Base-by-base conservation (phyloP, 495 filamentous ascomycete species). In the Lophiotrema nucula region DNA sequence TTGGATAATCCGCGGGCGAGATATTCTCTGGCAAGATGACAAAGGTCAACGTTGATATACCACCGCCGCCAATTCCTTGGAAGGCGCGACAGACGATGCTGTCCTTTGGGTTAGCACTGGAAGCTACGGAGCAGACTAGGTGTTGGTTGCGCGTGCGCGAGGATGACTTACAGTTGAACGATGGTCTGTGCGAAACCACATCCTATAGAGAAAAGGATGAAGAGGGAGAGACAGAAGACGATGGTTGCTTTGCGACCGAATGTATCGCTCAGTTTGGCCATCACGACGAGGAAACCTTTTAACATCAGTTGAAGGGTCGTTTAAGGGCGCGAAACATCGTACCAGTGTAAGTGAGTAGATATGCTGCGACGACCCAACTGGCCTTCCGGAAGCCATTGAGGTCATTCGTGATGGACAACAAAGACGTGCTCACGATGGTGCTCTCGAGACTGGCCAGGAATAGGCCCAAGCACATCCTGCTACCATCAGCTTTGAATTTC, bases 301-400 rank as follows among this genome's bases (percentile, higher is more conserved):
- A 11, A 8, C 21, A 21, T 16, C 3, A 12, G 24, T 31, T 2
- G 10, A 22, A 21, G 1, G 12, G 5, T 27, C 8, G 21, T 2
- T 46, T n/a, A n/a, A n/a, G n/a, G n/a, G n/a, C 25, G 6, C 18
- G 4, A 15, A 2, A n/a, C 2, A 42, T 13, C 37, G 50, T 65
- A 78, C 81, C 78, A 18, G 80, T 77, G 45, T 83, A 83, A 1
- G 76, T 81, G 38, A 83, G 57, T 4, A 84, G 66, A 58, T 85
- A 86, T 12, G 74, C 70, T 12, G 79, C 79, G 25, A 83, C 72
- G 4, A 85, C 71, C 83, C 81, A 85, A 15, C 77, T 77, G 3
- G 69, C 73, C 51, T 81, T 73, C n/a, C 77, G 65, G 52, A 82
- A 81, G 28, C 80, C 74, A 4, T 76, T 56, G 23, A 86, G 65